Evolutionary conservation across 2,329 filamentous ascomycete species (phyloP).

Genomic region (Xylariaceae sp.): DNA sequence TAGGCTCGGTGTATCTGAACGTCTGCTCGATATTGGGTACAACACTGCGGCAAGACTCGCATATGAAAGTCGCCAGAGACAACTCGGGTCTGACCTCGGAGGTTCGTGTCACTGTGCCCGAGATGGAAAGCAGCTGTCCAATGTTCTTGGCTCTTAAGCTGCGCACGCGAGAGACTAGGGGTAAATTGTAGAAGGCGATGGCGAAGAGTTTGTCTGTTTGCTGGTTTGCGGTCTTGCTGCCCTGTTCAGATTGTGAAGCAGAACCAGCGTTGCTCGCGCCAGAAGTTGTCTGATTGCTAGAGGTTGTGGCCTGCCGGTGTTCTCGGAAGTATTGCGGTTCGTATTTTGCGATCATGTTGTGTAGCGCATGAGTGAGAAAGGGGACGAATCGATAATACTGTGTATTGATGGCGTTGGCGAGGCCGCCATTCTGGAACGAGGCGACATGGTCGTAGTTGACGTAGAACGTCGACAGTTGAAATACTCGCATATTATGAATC

Average conservation of each 20-base stretch:
- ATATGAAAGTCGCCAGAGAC: constrained; percentile 87
- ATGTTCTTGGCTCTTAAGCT: constrained; percentile 86
- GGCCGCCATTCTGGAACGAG: constrained; percentile 70
- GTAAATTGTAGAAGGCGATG: constrained; percentile 89
- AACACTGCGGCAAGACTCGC: constrained; percentile 80
- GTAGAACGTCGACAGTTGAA: constrained; percentile 79
- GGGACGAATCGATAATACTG: constrained; percentile 96
- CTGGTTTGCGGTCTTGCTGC: constrained; percentile 79
- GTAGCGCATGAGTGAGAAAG: constrained; percentile 82
- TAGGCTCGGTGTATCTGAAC: constrained; percentile 95
- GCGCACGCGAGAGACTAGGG: constrained; percentile 80
- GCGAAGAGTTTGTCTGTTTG: constrained; percentile 97
- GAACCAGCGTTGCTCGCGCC: constrained; percentile 62
- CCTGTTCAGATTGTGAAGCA: constrained; percentile 62
- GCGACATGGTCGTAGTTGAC: constrained; percentile 84
- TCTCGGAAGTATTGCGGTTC: constrained; percentile 92
- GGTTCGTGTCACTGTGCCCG: constrained; percentile 92
- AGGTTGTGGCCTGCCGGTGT: constrained; percentile 79
- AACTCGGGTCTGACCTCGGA: constrained; percentile 95
- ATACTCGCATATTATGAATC: constrained; percentile 72
- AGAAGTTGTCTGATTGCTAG: constrained; percentile 68
- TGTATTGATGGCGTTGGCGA: constrained; percentile 81
- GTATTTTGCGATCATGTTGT: constrained; percentile 92
- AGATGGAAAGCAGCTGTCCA: constrained; percentile 90
- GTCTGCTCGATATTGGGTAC: constrained; percentile 94